These are phyloP conservation scores for Fusarium sp. DNA, from an alignment of 2,329 filamentous ascomycete species.

Conservation along the genomic window DNA sequence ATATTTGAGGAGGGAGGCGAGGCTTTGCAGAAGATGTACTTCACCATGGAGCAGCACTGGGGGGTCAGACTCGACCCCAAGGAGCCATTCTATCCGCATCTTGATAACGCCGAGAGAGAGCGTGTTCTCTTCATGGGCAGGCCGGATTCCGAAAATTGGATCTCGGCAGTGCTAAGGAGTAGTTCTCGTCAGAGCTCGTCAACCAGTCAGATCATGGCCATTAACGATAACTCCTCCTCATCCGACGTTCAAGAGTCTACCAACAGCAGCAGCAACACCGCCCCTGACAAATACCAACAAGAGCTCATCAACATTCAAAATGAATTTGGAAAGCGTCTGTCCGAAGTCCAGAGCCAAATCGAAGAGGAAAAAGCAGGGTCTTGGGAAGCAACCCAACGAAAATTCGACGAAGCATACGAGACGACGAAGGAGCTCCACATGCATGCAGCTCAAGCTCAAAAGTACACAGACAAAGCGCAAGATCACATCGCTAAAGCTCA, in stretches of 20 bases:
- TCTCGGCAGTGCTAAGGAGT: not conserved
- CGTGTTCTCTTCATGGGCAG: not conserved
- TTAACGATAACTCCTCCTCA: not conserved
- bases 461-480: not conserved
- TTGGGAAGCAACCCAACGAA: not conserved
- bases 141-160: not conserved
- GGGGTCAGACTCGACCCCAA: not conserved
- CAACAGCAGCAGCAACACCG: not conserved
- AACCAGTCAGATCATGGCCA: not conserved
- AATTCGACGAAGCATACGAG: not conserved
- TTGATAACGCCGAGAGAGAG: not conserved
- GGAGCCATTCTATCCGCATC: not conserved
- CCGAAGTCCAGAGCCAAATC: not conserved
- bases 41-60: not conserved
- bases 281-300: not conserved
- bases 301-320: not conserved
- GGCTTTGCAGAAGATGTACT: not conserved
- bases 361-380: not conserved
- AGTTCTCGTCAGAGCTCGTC: not conserved
- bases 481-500: not conserved
- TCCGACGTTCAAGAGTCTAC: not conserved
- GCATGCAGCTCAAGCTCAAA: not conserved
- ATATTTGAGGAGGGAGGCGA: not conserved
- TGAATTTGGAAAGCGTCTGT: not conserved
- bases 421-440: not conserved